These are phyloP conservation scores for Linnemannia exigua DNA, from an alignment of 192 early-diverging fungal genomes.

Conservation along the genomic window DNA sequence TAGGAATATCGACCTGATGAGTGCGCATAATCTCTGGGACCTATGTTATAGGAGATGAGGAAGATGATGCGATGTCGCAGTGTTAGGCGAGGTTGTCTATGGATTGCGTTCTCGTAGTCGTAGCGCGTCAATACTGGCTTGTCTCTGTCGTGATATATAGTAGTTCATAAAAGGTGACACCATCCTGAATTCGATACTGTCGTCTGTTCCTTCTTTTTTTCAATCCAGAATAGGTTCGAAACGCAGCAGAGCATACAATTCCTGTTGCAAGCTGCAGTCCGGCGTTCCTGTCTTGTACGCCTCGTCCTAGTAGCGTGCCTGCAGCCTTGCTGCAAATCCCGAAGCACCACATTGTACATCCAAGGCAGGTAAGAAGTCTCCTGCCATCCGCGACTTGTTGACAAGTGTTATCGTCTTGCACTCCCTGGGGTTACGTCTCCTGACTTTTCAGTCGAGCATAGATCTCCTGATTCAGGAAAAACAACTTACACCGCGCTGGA, in stretches of 20 bases:
- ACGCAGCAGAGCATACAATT: no score
- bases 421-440: not conserved
- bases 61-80: not conserved
- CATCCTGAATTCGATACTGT: not conserved
- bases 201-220: not conserved
- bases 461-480: not conserved
- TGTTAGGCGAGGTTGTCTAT: not conserved
- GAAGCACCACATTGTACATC: no score
- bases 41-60: constrained; percentile 42
- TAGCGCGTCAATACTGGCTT: not conserved
- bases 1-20: constrained; percentile 83
- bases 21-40: constrained; percentile 80
- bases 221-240: not conserved
- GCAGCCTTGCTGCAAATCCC: no score
- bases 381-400: not conserved
- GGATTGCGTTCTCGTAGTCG: not conserved
- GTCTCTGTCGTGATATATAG: not conserved
- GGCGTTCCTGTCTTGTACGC: no score
- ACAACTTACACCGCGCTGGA: constrained; percentile 72
- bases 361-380: no score
- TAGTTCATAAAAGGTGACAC: not conserved
- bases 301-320: no score
- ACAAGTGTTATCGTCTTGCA: not conserved
- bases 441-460: not conserved
- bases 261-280: no score